These are phyloP conservation scores for Peniophora sp. DNA, from an alignment of 1,284 basidiomycete genomes.

Conservation along the genomic window DNA sequence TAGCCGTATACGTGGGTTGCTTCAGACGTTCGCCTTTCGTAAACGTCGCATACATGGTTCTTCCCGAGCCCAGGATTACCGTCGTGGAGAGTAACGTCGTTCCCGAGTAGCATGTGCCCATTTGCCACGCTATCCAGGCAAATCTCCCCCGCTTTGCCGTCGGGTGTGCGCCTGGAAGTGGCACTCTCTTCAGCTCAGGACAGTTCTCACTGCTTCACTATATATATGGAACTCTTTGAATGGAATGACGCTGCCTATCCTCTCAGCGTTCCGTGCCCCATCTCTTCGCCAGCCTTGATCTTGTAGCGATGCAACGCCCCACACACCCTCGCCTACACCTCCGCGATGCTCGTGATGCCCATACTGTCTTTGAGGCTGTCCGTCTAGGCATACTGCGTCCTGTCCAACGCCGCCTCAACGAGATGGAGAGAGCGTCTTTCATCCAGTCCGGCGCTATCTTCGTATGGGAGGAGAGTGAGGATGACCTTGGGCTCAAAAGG, in stretches of 20 bases:
- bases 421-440: slow-evolving; percentile 44
- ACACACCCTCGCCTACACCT: slow-evolving; percentile 57
- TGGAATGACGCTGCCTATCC: not conserved
- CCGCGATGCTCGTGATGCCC: slow-evolving; percentile 54
- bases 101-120: no score
- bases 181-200: no score
- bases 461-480: slow-evolving; percentile 61
- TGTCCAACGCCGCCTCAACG: slow-evolving; percentile 47
- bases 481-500: slow-evolving; percentile 51
- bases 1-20: no score
- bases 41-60: no score
- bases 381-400: slow-evolving; percentile 42
- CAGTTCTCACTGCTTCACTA: not conserved
- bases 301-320: slow-evolving; percentile 40
- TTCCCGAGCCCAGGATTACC: no score
- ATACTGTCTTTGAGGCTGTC: slow-evolving; percentile 52
- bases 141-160: no score
- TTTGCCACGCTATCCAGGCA: no score
- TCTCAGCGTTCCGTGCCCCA: no score
- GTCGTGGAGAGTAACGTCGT: no score
- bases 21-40: no score
- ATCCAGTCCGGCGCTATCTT: slow-evolving; percentile 56
- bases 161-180: no score
- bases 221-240: not conserved
- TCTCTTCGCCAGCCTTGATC: not conserved